Evolutionary conservation across 2,329 filamentous ascomycete species (phyloP).

Genomic region (Colletotrichum orchidophilum): DNA sequence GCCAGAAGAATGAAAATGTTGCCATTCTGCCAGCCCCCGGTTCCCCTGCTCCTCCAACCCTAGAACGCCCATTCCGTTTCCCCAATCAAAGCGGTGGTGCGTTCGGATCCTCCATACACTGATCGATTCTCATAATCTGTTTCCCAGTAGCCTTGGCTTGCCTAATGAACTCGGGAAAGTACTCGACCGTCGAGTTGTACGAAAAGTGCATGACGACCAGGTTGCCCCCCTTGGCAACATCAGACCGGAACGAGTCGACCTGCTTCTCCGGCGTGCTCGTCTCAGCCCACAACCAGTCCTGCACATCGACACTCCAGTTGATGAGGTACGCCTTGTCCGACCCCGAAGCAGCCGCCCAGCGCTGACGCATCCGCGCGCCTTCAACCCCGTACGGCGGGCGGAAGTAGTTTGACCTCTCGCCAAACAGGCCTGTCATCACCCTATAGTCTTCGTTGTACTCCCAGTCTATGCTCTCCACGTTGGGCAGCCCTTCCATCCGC

Average conservation of each 20-base stretch:
- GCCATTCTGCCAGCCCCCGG: not conserved
- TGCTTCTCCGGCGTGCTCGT: slow-evolving; percentile 72
- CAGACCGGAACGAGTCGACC: slow-evolving; percentile 70
- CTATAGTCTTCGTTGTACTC: slow-evolving; percentile 67
- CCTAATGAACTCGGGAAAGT: slow-evolving; percentile 71
- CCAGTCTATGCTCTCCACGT: slow-evolving; percentile 66
- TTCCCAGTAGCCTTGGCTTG: slow-evolving; percentile 72
- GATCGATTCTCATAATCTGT: slow-evolving; percentile 56
- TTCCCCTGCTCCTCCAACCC: not conserved
- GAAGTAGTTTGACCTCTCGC: slow-evolving; percentile 62
- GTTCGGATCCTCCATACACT: slow-evolving; percentile 60
- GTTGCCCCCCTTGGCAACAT: slow-evolving; percentile 69
- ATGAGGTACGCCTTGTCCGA: slow-evolving; percentile 66
- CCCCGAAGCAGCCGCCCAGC: slow-evolving; percentile 62
- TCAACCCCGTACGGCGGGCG: slow-evolving; percentile 75
- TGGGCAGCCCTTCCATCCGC: slow-evolving; percentile 68
- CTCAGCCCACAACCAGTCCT: slow-evolving; percentile 76
- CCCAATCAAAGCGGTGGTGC: slow-evolving; percentile 53
- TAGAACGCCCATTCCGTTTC: too few species aligned
- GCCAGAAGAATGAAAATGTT: not conserved
- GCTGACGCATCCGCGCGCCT: slow-evolving; percentile 72
- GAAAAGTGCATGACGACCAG: slow-evolving; percentile 77
- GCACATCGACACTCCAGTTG: slow-evolving; percentile 76
- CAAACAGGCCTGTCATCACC: slow-evolving; percentile 53
- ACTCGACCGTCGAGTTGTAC: slow-evolving; percentile 70